Evolutionary conservation across 768 basidiomycete species (phyloP), one percentile per base, ranked within the genome.

Genomic region (Leccinum aurantiacum): DNA sequence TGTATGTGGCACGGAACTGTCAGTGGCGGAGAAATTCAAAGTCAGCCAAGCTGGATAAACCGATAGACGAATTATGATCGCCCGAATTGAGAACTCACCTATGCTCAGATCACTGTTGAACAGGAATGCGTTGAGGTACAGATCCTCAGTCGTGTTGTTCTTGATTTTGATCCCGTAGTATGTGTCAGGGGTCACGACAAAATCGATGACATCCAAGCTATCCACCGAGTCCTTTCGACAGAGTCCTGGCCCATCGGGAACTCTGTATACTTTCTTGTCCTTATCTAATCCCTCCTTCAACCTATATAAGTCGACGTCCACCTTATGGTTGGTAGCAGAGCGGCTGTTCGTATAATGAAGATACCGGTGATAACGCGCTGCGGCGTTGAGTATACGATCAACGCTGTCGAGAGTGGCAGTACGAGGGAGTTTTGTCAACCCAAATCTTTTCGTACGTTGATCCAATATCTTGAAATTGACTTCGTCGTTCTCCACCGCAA

Each of bases 81-180:
- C n/a, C n/a, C n/a, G n/a, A n/a, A n/a, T n/a, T n/a, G n/a, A n/a
- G n/a, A n/a, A n/a, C n/a, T n/a, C n/a, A n/a, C n/a, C n/a, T n/a
- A n/a, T n/a, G n/a, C n/a, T n/a, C n/a, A n/a, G n/a, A n/a, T n/a
- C n/a, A n/a, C n/a, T n/a, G n/a, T n/a, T n/a, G n/a, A n/a, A n/a
- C n/a, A n/a, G n/a, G n/a, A n/a, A n/a, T n/a, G n/a, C n/a, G n/a
- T n/a, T n/a, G n/a, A n/a, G n/a, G n/a, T n/a, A n/a, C n/a, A n/a
- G n/a, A n/a, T n/a, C n/a, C n/a, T n/a, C n/a, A n/a, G n/a, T n/a
- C n/a, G n/a, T n/a, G n/a, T n/a, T n/a, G n/a, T n/a, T n/a, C n/a
- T n/a, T n/a, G n/a, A n/a, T n/a, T n/a, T n/a, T 71, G 55, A 80
- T 67, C 14, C 78, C 78, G 14, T 78, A 71, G 3, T 61, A 37